A percentile compares a stretch with the other conserved stretches of the same genome.
Evolutionary conservation across 225 moss, liverwort and hornwort species (phyloP).

Genomic region (Polytrichum commune): DNA sequence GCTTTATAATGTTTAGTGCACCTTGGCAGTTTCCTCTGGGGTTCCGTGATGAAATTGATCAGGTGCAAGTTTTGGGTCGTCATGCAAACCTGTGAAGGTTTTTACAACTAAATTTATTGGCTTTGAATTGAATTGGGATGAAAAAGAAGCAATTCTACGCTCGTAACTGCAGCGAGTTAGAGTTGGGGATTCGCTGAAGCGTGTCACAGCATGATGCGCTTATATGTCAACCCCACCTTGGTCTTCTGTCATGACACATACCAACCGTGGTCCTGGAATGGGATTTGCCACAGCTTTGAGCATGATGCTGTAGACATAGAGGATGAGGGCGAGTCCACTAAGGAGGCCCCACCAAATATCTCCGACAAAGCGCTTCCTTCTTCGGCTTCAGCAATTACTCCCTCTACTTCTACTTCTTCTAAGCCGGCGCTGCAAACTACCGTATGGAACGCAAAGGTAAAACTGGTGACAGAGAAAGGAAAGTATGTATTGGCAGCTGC

Average conservation of each 20-base stretch:
- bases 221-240: slow-evolving; percentile 81
- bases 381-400: slow-evolving; percentile 75
- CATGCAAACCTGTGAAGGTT: slow-evolving; percentile 17
- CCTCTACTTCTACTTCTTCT: slow-evolving; percentile 67
- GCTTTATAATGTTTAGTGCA: too few relatives aligned
- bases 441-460: slow-evolving; percentile 99
- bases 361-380: slow-evolving; percentile 96
- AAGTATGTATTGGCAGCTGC: slow-evolving; percentile 77
- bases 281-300: slow-evolving; percentile 99
- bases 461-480: slow-evolving; percentile 64
- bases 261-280: slow-evolving; percentile 99
- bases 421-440: slow-evolving; percentile 92
- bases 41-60: neutral
- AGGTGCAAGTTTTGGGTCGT: neutral
- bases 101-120: slow-evolving; percentile 34
- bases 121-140: slow-evolving; percentile 41
- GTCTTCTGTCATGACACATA: slow-evolving; percentile 99
- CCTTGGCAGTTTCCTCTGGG: neutral
- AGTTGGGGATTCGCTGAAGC: slow-evolving; percentile 55
- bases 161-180: slow-evolving; percentile 59
- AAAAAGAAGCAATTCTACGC: slow-evolving; percentile 41
- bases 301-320: slow-evolving; percentile 99
- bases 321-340: slow-evolving; percentile 99
- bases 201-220: slow-evolving; percentile 79
- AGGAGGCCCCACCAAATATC: slow-evolving; percentile 99